These are phyloP conservation scores for Myxozyma mucilagina DNA, from an alignment of 805 yeast species.

Conservation along the genomic window DNA sequence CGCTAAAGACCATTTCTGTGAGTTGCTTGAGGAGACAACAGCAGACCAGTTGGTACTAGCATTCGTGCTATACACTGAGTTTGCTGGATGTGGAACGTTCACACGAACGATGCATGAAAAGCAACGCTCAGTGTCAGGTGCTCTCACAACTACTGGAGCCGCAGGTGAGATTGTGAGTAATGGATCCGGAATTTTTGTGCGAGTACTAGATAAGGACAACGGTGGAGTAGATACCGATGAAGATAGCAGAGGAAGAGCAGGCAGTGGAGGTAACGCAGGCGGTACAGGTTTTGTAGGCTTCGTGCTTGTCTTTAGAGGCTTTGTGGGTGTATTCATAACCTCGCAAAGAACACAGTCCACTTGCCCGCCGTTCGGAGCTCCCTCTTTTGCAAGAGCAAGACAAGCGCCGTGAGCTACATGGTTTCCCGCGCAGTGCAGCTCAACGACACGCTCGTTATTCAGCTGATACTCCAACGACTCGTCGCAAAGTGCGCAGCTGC, in stretches of 20 bases:
- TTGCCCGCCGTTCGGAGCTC: conserved; percentile 1
- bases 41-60: neutral
- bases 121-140: conserved; percentile 11
- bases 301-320: neutral
- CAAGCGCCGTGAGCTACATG: conserved; percentile 31
- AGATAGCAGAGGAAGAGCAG: neutral
- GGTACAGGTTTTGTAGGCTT: neutral
- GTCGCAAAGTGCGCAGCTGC: conserved; percentile 30
- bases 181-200: conserved; percentile 17
- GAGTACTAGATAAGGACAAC: conserved; percentile 1
- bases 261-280: neutral
- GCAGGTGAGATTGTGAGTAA: conserved; percentile 8
- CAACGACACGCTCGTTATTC: conserved; percentile 31
- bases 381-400: neutral
- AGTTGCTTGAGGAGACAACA: neutral
- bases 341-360: conserved; percentile 1
- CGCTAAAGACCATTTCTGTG: neutral
- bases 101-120: conserved; percentile 16
- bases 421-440: conserved; percentile 24
- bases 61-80: neutral
- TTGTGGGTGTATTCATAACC: neutral
- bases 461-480: conserved; percentile 29
- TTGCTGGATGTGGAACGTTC: conserved; percentile 2
- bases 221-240: conserved; percentile 1
- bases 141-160: conserved; percentile 5